These are phyloP conservation scores for Gonium pectorale DNA, from an alignment of 139 green algal genomes.

Conservation along the genomic window DNA sequence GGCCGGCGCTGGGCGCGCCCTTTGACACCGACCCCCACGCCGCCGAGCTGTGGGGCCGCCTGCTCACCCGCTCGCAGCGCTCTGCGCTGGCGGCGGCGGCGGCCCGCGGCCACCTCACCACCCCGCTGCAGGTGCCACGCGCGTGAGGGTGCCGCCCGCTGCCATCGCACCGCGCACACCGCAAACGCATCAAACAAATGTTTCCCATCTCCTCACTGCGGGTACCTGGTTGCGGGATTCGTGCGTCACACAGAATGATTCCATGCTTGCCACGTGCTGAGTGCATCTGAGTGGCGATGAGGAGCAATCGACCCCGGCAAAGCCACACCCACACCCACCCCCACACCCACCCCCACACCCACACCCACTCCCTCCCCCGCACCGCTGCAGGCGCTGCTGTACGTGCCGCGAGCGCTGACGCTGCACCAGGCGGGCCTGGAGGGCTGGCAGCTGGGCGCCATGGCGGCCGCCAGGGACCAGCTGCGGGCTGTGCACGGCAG, in stretches of 20 bases:
- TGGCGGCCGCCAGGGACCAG: neutral
- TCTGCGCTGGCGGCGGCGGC: neutral
- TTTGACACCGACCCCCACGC: conserved; percentile 3
- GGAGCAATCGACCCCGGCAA: too few species aligned
- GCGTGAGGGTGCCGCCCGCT: too few species aligned
- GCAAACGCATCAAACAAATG: neutral
- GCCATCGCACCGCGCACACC: neutral
- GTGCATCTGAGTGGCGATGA: too few species aligned
- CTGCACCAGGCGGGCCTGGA: neutral
- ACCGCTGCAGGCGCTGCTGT: neutral
- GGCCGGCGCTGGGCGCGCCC: neutral
- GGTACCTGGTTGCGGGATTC: too few species aligned
- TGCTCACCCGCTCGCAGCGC: neutral
- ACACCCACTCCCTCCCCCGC: neutral
- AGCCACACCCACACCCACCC: neutral
- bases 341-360: neutral
- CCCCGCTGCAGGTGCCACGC: conserved; percentile 5
- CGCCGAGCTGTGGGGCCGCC: neutral
- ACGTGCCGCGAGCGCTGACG: conserved; percentile 9
- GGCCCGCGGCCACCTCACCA: neutral
- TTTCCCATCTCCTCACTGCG: too few species aligned
- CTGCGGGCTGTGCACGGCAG: neutral
- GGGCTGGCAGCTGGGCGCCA: neutral
- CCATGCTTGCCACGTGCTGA: too few species aligned
- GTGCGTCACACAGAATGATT: too few species aligned